A percentile compares a stretch with the other conserved stretches of the same genome.
phyloP scores from a whole-genome alignment of 2,329 filamentous ascomycete genomes.

The Ophiosphaerella korrae region DNA sequence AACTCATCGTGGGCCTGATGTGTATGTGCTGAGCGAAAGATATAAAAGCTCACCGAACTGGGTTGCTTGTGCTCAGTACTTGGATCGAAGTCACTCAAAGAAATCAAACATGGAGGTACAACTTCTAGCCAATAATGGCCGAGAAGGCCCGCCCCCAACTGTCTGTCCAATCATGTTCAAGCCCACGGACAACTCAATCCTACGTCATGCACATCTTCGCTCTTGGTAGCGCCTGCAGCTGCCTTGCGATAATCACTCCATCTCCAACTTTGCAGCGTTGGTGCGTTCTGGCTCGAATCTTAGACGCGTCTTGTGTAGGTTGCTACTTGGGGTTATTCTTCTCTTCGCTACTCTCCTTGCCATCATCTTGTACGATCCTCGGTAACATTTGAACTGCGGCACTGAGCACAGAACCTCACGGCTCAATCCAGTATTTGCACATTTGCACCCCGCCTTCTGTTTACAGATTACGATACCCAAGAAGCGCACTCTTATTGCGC shows the following conservation, averaged over 20 bases:
- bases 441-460: constrained; percentile 24
- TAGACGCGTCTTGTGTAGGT: constrained; percentile 17
- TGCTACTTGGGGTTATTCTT: constrained; percentile 24
- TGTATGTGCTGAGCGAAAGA: constrained; percentile 1
- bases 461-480: constrained; percentile 32
- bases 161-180: constrained; percentile 24
- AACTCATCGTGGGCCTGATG: constrained; percentile 16
- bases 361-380: constrained; percentile 13
- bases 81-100: constrained; percentile 1
- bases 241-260: constrained; percentile 40
- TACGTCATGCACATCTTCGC: constrained; percentile 42
- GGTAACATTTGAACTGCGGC: constrained; percentile 20
- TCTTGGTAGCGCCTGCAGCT: constrained; percentile 26
- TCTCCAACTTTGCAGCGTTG: constrained; percentile 23
- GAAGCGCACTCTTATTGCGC: constrained; percentile 19
- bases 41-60: neutral
- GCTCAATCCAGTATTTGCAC: constrained; percentile 16
- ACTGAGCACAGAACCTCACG: constrained; percentile 17
- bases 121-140: constrained; percentile 27
- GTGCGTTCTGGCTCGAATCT: constrained; percentile 26
- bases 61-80: too few relatives aligned
- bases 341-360: constrained; percentile 27
- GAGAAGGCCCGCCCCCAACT: constrained; percentile 22
- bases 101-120: constrained; percentile 16
- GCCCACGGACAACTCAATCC: constrained; percentile 15